Percentiles rank a stretch among this genome's conserved stretches.
These are phyloP conservation scores for Parietaria judaica DNA, from an alignment of 306 rosid species.

Conservation along the genomic window DNA sequence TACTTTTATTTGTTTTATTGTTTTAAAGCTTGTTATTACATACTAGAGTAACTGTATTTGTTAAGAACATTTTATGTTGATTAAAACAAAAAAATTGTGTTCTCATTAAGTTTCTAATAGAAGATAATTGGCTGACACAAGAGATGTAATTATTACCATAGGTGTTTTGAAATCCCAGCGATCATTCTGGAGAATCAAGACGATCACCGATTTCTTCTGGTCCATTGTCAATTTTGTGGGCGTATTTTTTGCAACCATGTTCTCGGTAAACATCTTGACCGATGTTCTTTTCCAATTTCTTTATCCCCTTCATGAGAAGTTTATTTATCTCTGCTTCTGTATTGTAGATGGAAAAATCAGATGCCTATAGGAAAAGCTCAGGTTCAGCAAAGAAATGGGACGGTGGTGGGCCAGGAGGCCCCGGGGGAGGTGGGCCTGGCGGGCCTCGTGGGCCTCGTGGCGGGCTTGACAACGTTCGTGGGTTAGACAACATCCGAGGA, in stretches of 20 bases:
- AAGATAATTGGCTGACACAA: constrained; percentile 1
- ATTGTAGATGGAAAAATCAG: constrained; percentile 78
- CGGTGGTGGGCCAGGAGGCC: constrained; percentile 83
- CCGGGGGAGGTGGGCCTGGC: constrained; percentile 49
- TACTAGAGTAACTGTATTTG: too few relatives aligned
- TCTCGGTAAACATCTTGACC: constrained; percentile 51
- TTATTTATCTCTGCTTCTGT: constrained; percentile 11
- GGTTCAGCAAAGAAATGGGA: constrained; percentile 77
- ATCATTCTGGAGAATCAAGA: constrained; percentile 72
- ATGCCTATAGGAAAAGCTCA: constrained; percentile 72
- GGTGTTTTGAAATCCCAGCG: constrained; percentile 79
- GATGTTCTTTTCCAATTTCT: neutral
- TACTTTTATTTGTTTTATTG: too few relatives aligned
- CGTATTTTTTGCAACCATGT: constrained; percentile 79
- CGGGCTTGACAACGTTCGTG: constrained; percentile 85
- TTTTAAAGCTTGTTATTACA: too few relatives aligned
- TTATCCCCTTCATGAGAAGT: neutral
- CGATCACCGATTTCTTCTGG: constrained; percentile 81
- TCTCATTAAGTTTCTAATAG: neutral
- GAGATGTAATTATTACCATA: constrained; percentile 22
- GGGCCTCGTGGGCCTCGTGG: constrained; percentile 86
- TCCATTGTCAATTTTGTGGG: constrained; percentile 61
- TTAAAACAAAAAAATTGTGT: neutral
- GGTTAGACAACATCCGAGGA: constrained; percentile 52
- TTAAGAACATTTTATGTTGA: neutral